Evolutionary conservation across 2,329 filamentous ascomycete species (phyloP).

Genomic region (Exserohilum rostratum): DNA sequence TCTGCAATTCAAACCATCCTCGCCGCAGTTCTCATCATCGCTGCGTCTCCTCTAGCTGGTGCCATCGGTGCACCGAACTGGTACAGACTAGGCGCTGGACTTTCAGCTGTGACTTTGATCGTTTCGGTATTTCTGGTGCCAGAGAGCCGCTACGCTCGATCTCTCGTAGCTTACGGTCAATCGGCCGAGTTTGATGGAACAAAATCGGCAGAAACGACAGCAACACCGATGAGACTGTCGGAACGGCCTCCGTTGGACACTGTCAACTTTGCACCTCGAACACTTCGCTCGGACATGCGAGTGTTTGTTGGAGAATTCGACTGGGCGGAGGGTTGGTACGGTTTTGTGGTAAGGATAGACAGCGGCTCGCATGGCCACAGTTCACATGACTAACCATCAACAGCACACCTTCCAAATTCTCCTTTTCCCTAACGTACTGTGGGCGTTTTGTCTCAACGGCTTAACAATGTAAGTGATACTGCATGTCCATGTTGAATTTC

Average conservation of each 20-base stretch:
- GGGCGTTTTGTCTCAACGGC: constrained; percentile 29
- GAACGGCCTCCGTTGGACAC: constrained; percentile 43
- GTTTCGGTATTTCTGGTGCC: constrained; percentile 51
- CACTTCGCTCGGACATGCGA: constrained; percentile 47
- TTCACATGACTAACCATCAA: background rate
- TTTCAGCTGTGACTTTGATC: constrained; percentile 45
- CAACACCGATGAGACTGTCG: constrained; percentile 1
- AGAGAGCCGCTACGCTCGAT: constrained; percentile 52
- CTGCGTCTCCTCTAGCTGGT: constrained; percentile 52
- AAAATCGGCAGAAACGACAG: background rate
- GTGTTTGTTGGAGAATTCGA: constrained; percentile 50
- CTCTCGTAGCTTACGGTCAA: constrained; percentile 43
- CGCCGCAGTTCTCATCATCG: constrained; percentile 48
- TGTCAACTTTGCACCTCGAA: constrained; percentile 47
- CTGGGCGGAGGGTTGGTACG: constrained; percentile 43
- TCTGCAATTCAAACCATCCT: constrained; percentile 50
- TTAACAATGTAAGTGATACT: constrained; percentile 20
- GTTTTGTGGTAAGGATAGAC: constrained; percentile 24
- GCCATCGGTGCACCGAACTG: constrained; percentile 52
- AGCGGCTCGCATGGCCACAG: no score
- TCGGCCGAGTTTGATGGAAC: constrained; percentile 8
- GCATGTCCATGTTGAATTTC: background rate
- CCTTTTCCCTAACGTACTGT: constrained; percentile 29
- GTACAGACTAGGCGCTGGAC: constrained; percentile 51
- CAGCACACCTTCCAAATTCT: constrained; percentile 37